Base-by-base conservation (phyloP, 805 yeast genomes). In the Spathaspora sp. region DNA sequence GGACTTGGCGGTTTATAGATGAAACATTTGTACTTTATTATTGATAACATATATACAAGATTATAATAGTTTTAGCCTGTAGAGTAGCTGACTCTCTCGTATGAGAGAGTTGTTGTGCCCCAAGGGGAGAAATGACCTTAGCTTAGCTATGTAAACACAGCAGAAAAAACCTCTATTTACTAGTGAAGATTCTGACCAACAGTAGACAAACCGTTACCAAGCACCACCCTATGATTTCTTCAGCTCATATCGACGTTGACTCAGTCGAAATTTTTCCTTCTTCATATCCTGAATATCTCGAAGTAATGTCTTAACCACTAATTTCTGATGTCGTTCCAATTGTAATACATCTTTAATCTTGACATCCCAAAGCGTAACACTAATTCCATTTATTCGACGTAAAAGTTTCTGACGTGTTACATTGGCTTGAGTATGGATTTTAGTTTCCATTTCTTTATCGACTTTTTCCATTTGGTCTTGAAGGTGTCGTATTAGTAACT, bases 331-430 rank as follows among this genome's bases (percentile, higher is more conserved):
- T 46, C 85, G 55, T 54, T 81, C 86, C 9, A 77, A 64, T 45
- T 67, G 66, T 29, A 81, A 58, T 6, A 78, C 72, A 52, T 78
- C 75, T 47, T 65, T 68, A 40, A 79, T 60, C 56, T 71, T 75
- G 12, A 78, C 75, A 52, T 77, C 73, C 76, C 83, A 78, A 28
- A 80, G 66, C 19, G 77, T 75, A 40, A 79, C 72, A 46, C 77
- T 71, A 8, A 80, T 79, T 43, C 70, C 70, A 55, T 77, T 79
- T 26, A 78, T 59, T 51, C 82, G 62, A 44, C 78, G 62, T 29
- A 63, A 58, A 9, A 80, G 68, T 51, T 72, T 74, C 18, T 63
- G 58, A 47, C 74, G 76, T 18, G 72, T 59, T 7, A 56, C 50
- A 44, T 60, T 47, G 49, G 72, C 62, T 11, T 56, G 48, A 49